Evolutionary conservation across 768 basidiomycete genomes (phyloP), one percentile per base, ranked within the genome.

Genomic region (Tricholoma terreum): DNA sequence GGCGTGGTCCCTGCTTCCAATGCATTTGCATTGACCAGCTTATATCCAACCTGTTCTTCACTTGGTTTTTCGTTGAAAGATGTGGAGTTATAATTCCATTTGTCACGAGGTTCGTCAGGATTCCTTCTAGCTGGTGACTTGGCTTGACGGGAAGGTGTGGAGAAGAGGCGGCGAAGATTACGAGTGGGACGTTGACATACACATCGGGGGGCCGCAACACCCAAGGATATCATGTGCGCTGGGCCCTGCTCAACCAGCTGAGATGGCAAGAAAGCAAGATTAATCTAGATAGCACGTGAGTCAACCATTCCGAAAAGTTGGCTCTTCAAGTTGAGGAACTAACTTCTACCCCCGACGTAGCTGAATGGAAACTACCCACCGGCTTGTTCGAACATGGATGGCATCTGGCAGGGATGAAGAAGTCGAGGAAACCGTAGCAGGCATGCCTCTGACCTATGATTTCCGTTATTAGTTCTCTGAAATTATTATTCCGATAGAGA

Each of bases 21-120:
- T 55, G 85, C 80, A 62, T 86, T 86, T 19, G 93, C 89, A 8
- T 86, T 85, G 59, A 94, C 85, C 27, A 81, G 63, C 10, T 76
- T 63, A 71, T 81, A 77, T 72, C 84, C 62, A 62, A 63, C 55
- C 40, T 71, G 69, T 51, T 77, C 73, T 7, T 70, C 71, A 58
- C 76, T 70, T 50, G 81, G 74, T 50, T 82, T 77, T 33, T 79
- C 76, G 35, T 80, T 76, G 66, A 90, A 83, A 34, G 82, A 80
- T 55, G 84, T 73, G 14, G 75, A 68, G 67, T 92, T 92, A 73
- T 89, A 94, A 73, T 93, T 93, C 82, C 87, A 85, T 71, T 83
- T 87, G 67, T 90, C 86, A 54, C 67, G 69, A 6, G 73, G 70
- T 45, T 73, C 70, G 31, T 65, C 64, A 14, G 61, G 24, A 54